phyloP scores from a whole-genome alignment of 164 flowering plant species.

The Nymphaea thermarum region DNA sequence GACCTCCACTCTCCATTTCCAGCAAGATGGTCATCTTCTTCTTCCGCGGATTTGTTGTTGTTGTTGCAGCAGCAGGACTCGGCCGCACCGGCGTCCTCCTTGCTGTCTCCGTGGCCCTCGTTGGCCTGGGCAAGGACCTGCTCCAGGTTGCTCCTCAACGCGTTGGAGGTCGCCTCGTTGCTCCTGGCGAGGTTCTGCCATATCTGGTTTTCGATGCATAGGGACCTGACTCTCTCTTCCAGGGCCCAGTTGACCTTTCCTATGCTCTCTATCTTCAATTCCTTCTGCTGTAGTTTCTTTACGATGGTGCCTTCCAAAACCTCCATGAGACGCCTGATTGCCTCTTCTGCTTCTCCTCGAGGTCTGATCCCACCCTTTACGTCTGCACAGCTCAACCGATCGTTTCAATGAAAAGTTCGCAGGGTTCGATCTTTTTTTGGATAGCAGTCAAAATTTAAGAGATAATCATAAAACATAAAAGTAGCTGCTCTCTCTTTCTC shows the following conservation, averaged over 20 bases:
- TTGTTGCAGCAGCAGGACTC: constrained; percentile 16
- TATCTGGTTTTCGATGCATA: constrained; percentile 55
- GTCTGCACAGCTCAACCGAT: constrained; percentile 20
- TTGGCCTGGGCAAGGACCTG: constrained; percentile 39
- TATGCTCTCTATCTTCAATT: constrained; percentile 50
- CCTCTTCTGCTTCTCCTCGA: constrained; percentile 34
- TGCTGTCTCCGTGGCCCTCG: constrained; percentile 9
- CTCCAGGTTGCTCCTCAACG: constrained; percentile 42
- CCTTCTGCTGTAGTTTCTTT: constrained; percentile 44
- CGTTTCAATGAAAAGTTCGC: too few species aligned
- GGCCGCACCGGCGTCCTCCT: constrained; percentile 14
- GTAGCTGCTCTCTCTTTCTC: background rate
- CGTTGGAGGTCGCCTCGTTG: constrained; percentile 68
- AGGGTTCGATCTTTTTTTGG: background rate
- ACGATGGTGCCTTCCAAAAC: constrained; percentile 32
- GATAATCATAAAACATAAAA: background rate
- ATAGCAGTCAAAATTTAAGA: background rate
- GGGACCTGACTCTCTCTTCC: constrained; percentile 42
- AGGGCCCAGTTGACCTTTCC: constrained; percentile 47
- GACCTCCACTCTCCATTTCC: constrained; percentile 11
- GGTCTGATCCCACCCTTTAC: constrained; percentile 45
- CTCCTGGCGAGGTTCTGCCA: constrained; percentile 66
- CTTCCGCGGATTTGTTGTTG: constrained; percentile 6
- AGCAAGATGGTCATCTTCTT: background rate
- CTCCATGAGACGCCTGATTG: constrained; percentile 30